Conservation (phyloP, 345 rosid genomes). For the Ceriops tagal region DNA sequence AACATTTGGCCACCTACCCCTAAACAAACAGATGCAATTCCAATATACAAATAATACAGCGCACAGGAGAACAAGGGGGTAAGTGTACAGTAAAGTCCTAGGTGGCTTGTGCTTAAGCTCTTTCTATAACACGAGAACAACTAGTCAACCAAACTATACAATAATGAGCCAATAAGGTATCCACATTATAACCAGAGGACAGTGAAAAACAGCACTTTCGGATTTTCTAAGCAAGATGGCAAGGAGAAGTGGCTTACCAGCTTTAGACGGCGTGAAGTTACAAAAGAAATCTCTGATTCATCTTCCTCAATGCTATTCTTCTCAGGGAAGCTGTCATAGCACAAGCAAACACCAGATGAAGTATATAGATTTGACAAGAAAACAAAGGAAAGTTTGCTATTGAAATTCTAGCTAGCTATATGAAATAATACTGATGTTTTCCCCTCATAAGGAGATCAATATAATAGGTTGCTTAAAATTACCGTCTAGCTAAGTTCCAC, state of each 20-base stretch:
- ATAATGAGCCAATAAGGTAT: neutral
- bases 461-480: constrained; percentile 5
- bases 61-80: neutral
- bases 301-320: constrained; percentile 54
- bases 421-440: constrained; percentile 4
- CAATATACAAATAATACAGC: constrained; percentile 5
- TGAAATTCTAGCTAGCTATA: constrained; percentile 15
- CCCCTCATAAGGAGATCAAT: constrained; percentile 3
- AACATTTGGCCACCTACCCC: neutral
- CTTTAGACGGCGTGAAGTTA: constrained; percentile 52
- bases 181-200: neutral
- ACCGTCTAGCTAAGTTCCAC: constrained; percentile 31
- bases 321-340: constrained; percentile 65
- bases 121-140: constrained; percentile 13
- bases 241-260: constrained; percentile 48
- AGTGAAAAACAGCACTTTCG: neutral
- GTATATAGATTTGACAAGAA: constrained; percentile 18
- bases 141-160: no score
- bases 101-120: constrained; percentile 15
- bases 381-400: constrained; percentile 18
- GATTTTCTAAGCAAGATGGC: constrained; percentile 8
- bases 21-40: constrained; percentile 4
- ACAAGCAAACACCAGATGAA: constrained; percentile 30
- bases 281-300: constrained; percentile 38
- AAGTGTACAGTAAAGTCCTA: constrained; percentile 6